Percentiles rank a stretch among this genome's conserved stretches.
These are phyloP conservation scores for Didymella exigua DNA, from an alignment of 2,329 filamentous ascomycete genomes.

Conservation along the genomic window DNA sequence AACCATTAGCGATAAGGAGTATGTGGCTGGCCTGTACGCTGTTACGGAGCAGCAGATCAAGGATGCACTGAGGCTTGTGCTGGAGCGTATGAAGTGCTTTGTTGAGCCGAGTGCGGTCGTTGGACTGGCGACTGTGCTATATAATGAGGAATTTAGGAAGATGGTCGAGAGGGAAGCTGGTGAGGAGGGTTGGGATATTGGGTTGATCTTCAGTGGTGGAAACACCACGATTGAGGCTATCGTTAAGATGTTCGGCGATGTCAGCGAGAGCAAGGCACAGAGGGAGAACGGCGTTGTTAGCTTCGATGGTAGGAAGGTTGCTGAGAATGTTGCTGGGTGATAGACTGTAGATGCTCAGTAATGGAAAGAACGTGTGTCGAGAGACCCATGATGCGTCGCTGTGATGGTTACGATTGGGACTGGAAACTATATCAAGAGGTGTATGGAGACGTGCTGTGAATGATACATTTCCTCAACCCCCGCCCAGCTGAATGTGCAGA, in stretches of 20 bases:
- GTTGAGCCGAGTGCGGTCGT: conserved; percentile 89
- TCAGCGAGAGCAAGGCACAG: conserved; percentile 38
- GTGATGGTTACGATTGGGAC: background rate
- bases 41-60: conserved; percentile 85
- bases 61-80: conserved; percentile 73
- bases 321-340: conserved; percentile 56
- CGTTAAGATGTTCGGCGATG: conserved; percentile 57
- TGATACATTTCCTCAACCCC: background rate
- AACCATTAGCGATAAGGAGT: conserved; percentile 72
- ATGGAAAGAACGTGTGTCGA: too few relatives aligned
- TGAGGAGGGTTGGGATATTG: conserved; percentile 73
- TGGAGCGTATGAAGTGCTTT: conserved; percentile 88
- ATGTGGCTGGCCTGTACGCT: conserved; percentile 72
- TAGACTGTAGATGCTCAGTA: background rate
- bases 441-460: background rate
- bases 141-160: conserved; percentile 75
- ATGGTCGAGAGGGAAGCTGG: conserved; percentile 74
- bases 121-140: conserved; percentile 80
- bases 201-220: conserved; percentile 66
- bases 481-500: too few relatives aligned
- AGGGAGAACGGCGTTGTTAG: conserved; percentile 50
- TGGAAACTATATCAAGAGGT: background rate
- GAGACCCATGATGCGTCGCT: background rate
- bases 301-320: conserved; percentile 48
- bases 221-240: conserved; percentile 69